A percentile compares a stretch with the other conserved stretches of the same genome.
phyloP scores from a whole-genome alignment of 2,329 filamentous ascomycete genomes.

The Xylariaceae sp. region DNA sequence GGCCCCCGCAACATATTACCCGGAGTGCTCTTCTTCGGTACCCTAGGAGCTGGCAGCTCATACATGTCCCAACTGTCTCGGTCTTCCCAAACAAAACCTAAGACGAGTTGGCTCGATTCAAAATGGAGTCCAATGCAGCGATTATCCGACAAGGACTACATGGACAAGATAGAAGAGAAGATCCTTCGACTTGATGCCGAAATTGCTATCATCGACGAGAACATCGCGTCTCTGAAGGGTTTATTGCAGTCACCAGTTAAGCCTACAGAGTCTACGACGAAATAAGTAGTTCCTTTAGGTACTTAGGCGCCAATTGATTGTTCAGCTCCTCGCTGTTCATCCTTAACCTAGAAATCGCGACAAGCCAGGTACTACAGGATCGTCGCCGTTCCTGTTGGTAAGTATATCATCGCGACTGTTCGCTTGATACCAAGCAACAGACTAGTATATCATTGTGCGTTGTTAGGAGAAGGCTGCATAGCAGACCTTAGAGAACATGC shows the following conservation, averaged over 20 bases:
- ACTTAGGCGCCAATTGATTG: background rate
- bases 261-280: conserved; percentile 15
- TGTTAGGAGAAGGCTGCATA: too few relatives aligned
- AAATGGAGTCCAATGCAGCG: conserved; percentile 76
- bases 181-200: conserved; percentile 75
- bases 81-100: conserved; percentile 24
- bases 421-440: background rate
- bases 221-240: conserved; percentile 58
- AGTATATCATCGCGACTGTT: background rate
- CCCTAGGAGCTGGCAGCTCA: conserved; percentile 48
- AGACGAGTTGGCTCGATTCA: conserved; percentile 56
- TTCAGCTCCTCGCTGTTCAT: background rate
- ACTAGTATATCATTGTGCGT: background rate
- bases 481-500: too few relatives aligned
- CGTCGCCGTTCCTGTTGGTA: background rate
- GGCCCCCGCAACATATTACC: conserved; percentile 61
- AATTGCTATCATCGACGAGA: conserved; percentile 80
- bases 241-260: conserved; percentile 14
- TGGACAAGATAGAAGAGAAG: conserved; percentile 72
- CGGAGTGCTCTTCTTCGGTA: conserved; percentile 56
- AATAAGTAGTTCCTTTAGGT: background rate
- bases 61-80: conserved; percentile 35
- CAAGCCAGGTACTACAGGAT: background rate
- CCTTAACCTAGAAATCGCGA: background rate
- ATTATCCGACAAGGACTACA: conserved; percentile 76